Evolutionary conservation across 2,329 filamentous ascomycete genomes (phyloP).

Genomic region (Cytospora leucostoma): DNA sequence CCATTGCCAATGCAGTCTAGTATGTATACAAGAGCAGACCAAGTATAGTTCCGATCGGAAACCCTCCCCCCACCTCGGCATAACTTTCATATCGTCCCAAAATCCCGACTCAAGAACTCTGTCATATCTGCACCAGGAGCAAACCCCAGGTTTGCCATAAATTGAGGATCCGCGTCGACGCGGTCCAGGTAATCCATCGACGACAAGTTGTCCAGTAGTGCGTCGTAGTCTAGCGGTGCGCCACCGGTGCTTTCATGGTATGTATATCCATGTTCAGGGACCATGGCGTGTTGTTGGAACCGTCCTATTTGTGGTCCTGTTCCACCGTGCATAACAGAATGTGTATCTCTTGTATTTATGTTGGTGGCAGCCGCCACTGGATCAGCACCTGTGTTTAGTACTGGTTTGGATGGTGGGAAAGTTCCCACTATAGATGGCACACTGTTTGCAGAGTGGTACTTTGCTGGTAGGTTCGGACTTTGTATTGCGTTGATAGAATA

Average conservation of each 20-base stretch:
- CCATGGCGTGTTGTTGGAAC: conserved; percentile 10
- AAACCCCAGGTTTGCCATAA: conserved; percentile 68
- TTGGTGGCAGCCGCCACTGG: conserved; percentile 3
- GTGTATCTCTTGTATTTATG: conserved; percentile 16
- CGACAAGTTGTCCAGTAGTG: conserved; percentile 54
- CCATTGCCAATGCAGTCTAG: conserved; percentile 1
- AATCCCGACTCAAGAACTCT: conserved; percentile 40
- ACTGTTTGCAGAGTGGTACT: conserved; percentile 12
- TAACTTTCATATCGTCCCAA: conserved; percentile 34
- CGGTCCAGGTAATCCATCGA: conserved; percentile 52
- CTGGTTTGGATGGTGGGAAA: conserved; percentile 17
- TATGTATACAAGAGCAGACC: conserved; percentile 7
- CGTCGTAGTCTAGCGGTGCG: conserved; percentile 49
- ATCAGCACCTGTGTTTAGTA: not conserved
- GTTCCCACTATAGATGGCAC: conserved; percentile 19
- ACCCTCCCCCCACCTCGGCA: not conserved
- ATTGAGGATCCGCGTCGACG: conserved; percentile 59
- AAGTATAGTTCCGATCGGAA: not conserved
- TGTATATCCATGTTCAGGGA: conserved; percentile 17
- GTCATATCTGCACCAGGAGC: conserved; percentile 61
- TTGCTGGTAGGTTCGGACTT: conserved; percentile 16
- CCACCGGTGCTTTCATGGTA: conserved; percentile 32
- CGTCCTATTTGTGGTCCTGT: conserved; percentile 7
- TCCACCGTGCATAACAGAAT: conserved; percentile 18
- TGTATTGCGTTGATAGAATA: conserved; percentile 15